Conservation (phyloP, 1,284 basidiomycete species). For the Melampsora medusae region DNA sequence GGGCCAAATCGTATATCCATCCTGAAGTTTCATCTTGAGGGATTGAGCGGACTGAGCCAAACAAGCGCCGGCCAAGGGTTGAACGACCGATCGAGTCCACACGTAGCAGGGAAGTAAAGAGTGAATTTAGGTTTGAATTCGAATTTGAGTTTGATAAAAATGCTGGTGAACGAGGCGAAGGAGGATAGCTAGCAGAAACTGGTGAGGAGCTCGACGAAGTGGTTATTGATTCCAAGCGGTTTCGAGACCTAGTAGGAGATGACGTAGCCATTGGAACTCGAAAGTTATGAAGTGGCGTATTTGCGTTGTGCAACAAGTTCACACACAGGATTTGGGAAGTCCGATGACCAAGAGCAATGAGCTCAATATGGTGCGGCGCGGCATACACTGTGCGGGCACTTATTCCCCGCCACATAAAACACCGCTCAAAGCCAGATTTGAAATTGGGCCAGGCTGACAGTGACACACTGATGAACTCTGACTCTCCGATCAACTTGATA, state of each 20-base stretch:
- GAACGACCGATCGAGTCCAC: slow-evolving; percentile 4
- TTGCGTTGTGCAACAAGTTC: too few species aligned
- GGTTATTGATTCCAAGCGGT: background rate
- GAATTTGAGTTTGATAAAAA: background rate
- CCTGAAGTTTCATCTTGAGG: background rate
- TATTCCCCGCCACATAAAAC: too few species aligned
- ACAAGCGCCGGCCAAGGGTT: background rate
- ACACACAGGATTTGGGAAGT: too few species aligned
- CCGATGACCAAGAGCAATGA: too few species aligned
- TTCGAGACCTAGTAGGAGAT: background rate
- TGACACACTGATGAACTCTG: too few species aligned
- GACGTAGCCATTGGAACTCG: background rate
- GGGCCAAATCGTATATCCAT: background rate
- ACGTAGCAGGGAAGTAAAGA: background rate
- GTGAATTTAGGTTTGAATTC: background rate
- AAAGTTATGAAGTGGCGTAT: too few species aligned
- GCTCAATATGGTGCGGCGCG: too few species aligned
- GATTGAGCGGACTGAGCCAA: background rate
- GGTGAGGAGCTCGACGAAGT: background rate
- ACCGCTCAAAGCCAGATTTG: too few species aligned
- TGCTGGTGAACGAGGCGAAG: background rate
- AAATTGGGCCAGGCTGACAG: too few species aligned
- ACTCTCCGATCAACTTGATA: too few species aligned
- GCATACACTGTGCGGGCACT: too few species aligned
- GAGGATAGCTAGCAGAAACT: slow-evolving; percentile 3